Evolutionary conservation across 257 asterid genomes (phyloP).

Genomic region (Salvia splendens): DNA sequence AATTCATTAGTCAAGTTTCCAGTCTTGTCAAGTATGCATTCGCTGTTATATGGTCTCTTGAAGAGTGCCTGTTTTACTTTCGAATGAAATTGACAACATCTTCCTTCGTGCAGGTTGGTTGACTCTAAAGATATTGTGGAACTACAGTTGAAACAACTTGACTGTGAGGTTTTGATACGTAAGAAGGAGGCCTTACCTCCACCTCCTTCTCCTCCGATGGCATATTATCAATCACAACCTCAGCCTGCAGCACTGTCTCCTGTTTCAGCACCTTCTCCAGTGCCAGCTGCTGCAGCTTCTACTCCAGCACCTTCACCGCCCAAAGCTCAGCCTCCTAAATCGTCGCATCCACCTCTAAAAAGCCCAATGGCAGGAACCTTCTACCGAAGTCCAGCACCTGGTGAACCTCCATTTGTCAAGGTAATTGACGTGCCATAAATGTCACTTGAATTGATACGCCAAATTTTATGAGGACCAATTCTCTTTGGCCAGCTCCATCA

Average conservation of each 20-base stretch:
- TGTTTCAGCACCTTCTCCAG: constrained; percentile 46
- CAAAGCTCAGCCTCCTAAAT: constrained; percentile 57
- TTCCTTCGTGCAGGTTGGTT: constrained; percentile 64
- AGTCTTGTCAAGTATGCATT: constrained; percentile 72
- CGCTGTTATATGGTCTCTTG: constrained; percentile 30
- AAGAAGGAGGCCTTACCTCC: constrained; percentile 84
- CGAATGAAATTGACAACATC: constrained; percentile 25
- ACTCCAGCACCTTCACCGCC: constrained; percentile 42
- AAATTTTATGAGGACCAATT: neutral
- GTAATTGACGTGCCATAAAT: constrained; percentile 35
- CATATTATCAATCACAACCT: constrained; percentile 58
- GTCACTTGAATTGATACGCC: neutral
- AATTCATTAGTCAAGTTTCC: constrained; percentile 74
- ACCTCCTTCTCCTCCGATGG: constrained; percentile 61
- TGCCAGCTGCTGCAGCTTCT: constrained; percentile 47
- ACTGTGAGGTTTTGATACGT: constrained; percentile 72
- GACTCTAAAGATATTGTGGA: constrained; percentile 87
- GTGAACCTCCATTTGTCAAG: constrained; percentile 85
- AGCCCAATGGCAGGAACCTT: constrained; percentile 95
- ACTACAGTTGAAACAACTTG: constrained; percentile 71
- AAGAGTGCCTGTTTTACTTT: constrained; percentile 9
- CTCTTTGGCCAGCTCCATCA: no score
- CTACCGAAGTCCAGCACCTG: constrained; percentile 79
- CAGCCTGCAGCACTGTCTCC: constrained; percentile 49
- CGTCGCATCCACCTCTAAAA: constrained; percentile 70